Percentiles rank a stretch among this genome's conserved stretches.
Conservation (phyloP, 768 basidiomycete species). For the Termitomyces sp. region DNA sequence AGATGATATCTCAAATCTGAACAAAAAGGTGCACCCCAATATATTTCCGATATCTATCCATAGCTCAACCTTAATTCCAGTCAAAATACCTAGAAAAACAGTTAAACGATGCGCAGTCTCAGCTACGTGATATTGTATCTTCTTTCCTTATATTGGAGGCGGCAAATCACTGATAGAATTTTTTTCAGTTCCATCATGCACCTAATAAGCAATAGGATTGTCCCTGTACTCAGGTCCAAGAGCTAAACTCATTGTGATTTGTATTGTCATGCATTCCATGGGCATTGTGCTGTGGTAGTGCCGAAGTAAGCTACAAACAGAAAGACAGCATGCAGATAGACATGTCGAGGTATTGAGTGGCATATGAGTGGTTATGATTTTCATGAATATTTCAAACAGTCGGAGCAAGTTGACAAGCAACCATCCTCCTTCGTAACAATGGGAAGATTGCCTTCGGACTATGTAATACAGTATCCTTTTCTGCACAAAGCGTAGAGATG, state of each 20-base stretch:
- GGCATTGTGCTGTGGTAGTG: not conserved
- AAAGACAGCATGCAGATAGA: not conserved
- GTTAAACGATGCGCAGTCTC: slow-evolving; percentile 82
- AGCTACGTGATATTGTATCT: slow-evolving; percentile 78
- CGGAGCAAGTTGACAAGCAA: not conserved
- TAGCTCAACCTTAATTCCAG: slow-evolving; percentile 27
- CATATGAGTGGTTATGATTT: not conserved
- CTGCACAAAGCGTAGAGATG: not conserved
- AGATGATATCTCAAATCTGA: slow-evolving; percentile 76
- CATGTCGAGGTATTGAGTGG: no score
- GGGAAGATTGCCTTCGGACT: not conserved
- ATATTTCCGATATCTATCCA: not conserved
- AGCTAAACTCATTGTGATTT: not conserved
- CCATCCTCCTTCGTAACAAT: not conserved
- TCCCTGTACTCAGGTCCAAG: not conserved
- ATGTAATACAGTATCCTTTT: not conserved
- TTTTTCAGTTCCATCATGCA: slow-evolving; percentile 49
- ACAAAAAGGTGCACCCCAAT: slow-evolving; percentile 65
- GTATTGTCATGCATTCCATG: not conserved
- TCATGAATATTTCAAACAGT: not conserved
- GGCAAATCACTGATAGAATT: not conserved
- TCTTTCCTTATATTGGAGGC: slow-evolving; percentile 2
- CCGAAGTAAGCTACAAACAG: not conserved
- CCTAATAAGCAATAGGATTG: slow-evolving; percentile 29
- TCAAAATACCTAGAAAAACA: slow-evolving; percentile 92